phyloP scores from a whole-genome alignment of 441 rosid species.

The Flueggea neowawraea region DNA sequence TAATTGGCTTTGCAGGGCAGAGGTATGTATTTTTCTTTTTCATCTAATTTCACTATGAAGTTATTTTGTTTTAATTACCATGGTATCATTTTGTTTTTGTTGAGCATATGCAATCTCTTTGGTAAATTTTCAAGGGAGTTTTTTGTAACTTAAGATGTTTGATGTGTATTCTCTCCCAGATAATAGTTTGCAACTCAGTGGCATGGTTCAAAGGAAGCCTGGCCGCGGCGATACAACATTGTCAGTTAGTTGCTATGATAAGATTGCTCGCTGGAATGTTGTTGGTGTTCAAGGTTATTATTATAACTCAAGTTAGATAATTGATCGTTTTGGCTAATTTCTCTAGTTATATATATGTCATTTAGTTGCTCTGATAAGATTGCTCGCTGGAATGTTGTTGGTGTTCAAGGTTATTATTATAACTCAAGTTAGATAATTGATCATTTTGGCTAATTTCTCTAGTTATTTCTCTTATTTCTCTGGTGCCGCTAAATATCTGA shows the following conservation, averaged over 20 bases:
- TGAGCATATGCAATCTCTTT: too few relatives aligned
- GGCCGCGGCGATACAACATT: conserved; percentile 91
- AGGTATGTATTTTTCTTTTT: too few relatives aligned
- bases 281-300: conserved; percentile 86
- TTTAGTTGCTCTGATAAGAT: conserved; percentile 96
- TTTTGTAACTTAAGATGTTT: conserved; percentile 1
- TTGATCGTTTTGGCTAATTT: too few relatives aligned
- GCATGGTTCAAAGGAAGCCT: conserved; percentile 85
- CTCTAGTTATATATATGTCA: too few relatives aligned
- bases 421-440: too few relatives aligned
- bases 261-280: conserved; percentile 90
- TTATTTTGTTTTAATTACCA: not conserved
- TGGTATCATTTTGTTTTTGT: not conserved
- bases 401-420: conserved; percentile 72
- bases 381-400: conserved; percentile 88
- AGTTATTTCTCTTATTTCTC: too few relatives aligned
- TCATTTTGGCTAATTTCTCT: too few relatives aligned
- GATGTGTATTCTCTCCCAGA: conserved; percentile 25
- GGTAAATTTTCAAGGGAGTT: too few relatives aligned
- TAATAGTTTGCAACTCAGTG: conserved; percentile 26
- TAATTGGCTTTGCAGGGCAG: too few relatives aligned
- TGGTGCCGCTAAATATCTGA: too few relatives aligned
- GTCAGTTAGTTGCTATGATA: conserved; percentile 93
- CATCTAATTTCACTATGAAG: not conserved
- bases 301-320: not conserved